Base-by-base conservation (phyloP, 495 filamentous ascomycete genomes). In the Diplogelasinospora grovesii region DNA sequence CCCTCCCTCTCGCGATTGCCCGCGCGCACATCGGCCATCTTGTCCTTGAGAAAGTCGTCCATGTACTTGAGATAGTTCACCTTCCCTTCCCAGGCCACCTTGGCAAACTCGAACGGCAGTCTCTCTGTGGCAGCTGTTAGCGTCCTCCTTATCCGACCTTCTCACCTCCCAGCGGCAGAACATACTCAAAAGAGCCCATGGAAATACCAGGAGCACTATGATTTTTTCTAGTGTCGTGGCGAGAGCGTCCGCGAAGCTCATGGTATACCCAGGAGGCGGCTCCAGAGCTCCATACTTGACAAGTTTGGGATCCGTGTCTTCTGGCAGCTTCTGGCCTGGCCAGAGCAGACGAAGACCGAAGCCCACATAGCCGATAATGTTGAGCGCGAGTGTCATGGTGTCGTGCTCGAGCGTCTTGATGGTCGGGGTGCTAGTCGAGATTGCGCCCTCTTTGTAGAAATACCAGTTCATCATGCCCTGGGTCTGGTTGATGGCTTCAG, bases 331-430 rank as follows among this genome's bases (percentile, higher is more conserved):
- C 49, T 76, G 60, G 13, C 64, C 67, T 5, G 74, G 73, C 77
- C 78, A 83, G 13, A 69, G 41, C 23, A 82, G 61, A 13, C 62
- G 58, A 19, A 80, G 66, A 10, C 78, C 78, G 49, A 86, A 85
- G 0, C 79, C 81, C 33, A 79, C 78, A 41, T 74, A 70, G 36
- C 78, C 78, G 53, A 85, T 83, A 41, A 85, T 75, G 48, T 84
- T 75, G 19, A 86, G 64, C 28, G 73, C 74, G 46, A 81, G 60
- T 28, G 70, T 69, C 71, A 82, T 81, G 10, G 73, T 72, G 52
- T 85, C 79, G 21, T 64, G 56, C 16, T 76, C 72, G 4, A 79
- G 55, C 10, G 71, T 66, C 13, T 46, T 52, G 27, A 82, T 63
- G 4, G 71, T 75, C 24, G 54, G 56, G 32, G 63, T 67, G 7